phyloP scores from a whole-genome alignment of 495 filamentous ascomycete species.

The Cenococcum geophilum region DNA sequence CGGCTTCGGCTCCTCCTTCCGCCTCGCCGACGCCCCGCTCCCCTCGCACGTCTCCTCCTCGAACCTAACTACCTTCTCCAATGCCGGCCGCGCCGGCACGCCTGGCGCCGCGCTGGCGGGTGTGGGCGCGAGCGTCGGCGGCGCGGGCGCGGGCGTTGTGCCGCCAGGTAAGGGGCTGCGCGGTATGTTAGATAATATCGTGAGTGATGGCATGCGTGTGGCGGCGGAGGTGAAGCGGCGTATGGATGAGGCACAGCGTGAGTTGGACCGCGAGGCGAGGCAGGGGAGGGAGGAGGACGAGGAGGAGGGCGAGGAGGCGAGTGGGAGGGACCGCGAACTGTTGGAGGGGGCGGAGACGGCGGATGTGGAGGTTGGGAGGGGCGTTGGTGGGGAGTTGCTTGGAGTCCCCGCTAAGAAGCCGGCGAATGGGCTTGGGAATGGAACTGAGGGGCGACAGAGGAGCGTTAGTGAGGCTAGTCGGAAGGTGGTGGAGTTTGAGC shows the following conservation, averaged over 20 bases:
- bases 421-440: conserved; percentile 8
- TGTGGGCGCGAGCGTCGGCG: conserved; percentile 24
- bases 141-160: conserved; percentile 46
- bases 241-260: conserved; percentile 88
- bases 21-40: conserved; percentile 49
- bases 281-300: conserved; percentile 52
- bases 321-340: conserved; percentile 69
- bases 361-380: conserved; percentile 38
- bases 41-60: conserved; percentile 41
- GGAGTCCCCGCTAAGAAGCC: not conserved
- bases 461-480: conserved; percentile 31
- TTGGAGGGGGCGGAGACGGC: conserved; percentile 74
- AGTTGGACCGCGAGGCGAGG: conserved; percentile 70
- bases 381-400: conserved; percentile 12
- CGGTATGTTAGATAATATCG: conserved; percentile 93
- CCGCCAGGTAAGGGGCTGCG: conserved; percentile 72
- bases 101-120: conserved; percentile 4
- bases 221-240: conserved; percentile 81
- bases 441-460: conserved; percentile 19
- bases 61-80: conserved; percentile 75
- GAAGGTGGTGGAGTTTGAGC: conserved; percentile 37
- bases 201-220: conserved; percentile 91
- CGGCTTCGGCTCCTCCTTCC: conserved; percentile 67
- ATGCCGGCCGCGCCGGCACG: conserved; percentile 48
- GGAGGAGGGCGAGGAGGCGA: conserved; percentile 59